Base-by-base conservation (phyloP, 306 rosid species). In the Trifolium repens region DNA sequence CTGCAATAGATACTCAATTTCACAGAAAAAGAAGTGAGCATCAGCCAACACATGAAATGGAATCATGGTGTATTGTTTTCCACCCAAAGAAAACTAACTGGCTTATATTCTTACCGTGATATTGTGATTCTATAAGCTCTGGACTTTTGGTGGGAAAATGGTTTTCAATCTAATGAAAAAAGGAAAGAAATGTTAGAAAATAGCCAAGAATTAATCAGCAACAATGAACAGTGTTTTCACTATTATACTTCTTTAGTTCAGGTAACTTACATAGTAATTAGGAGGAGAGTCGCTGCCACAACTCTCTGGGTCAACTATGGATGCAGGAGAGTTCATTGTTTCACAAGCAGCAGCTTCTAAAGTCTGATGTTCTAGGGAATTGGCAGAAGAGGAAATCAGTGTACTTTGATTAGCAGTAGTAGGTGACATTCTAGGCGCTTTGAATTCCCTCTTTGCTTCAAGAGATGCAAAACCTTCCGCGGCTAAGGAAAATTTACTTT, bases 391-490 rank as follows among this genome's bases (percentile, higher is more conserved):
- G 72, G 73, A 76, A 61, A 83, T 76, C 55, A 61, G 49, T 59
- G 83, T 71, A 77, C 73, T 85, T 52, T 84, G 84, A 65, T 81
- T 77, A 67, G 75, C 72, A 60, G 87, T 50, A 62, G 83, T 81
- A 63, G 96, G 93, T 63, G 96, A 91, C 17, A 49, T 53, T 75
- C 89, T 85, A n/a, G 99, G 99, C 16, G 91, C 96, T 79, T 81
- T 85, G 82, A 92, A 94, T 19, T 94, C 87, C 81, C 93, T 88
- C 83, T 89, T 94, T 39, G 96, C 96, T 83, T 94, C 99, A 70
- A 90, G 89, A 61, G 99, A 90, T 72, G 97, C 96, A 92, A 94
- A 84, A 78, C 99, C 99, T 94, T 85, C 71, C 40, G 73, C 50
- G 10, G 87, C 84, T 80, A 86, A 90, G 83, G 89, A 86, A 87